Base-by-base conservation (phyloP, 331 rosid genomes). In the Rosa hybrid region DNA sequence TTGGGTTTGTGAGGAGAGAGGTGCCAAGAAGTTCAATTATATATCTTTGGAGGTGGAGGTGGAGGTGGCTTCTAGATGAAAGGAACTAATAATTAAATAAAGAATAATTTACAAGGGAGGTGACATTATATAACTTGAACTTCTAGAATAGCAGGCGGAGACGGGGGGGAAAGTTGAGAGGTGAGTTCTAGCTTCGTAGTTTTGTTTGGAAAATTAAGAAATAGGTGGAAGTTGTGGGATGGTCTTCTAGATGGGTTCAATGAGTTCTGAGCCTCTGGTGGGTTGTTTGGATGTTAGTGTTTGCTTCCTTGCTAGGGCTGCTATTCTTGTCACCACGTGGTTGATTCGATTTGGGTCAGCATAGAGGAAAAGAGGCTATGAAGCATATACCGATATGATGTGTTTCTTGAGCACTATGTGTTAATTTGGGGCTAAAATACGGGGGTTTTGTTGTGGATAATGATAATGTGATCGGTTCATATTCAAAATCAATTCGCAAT, bases 141-240 rank as follows among this genome's bases (percentile, higher is more conserved):
- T 75, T 87, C 90, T 79, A 79, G 90, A 87, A 82, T 69, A 60
- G 75, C 83, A 82, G 84, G 81, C 82, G 2, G 72, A 63, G 77
- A 51, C 41, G n/a, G 4, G 2, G 27, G 30, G 7, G 77, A 53
- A 73, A 4, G 49, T 14, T 75, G 27, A 21, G 62, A 27, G 48
- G 56, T 4, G 49, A 38, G 72, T 41, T 70, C 17, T 42, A 5
- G 30, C 1, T 2, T 41, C 12, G 51, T 41, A n/a, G 18, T 42
- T 65, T 34, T 13, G 71, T 6, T 65, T 30, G 11, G 71, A 34
- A 65, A 34, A 34, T 34, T 6, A 7, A 71, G 20, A 20, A 23
- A 6, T 5, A 3, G 57, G 23, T 17, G 63, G 50, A 44, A 38
- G 21, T n/a, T 54, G 68, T 73, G 23, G 45, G 5, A 8, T 6